Evolutionary conservation across 169 alveolate species (phyloP).

Genomic region (Eimeria zaria): DNA sequence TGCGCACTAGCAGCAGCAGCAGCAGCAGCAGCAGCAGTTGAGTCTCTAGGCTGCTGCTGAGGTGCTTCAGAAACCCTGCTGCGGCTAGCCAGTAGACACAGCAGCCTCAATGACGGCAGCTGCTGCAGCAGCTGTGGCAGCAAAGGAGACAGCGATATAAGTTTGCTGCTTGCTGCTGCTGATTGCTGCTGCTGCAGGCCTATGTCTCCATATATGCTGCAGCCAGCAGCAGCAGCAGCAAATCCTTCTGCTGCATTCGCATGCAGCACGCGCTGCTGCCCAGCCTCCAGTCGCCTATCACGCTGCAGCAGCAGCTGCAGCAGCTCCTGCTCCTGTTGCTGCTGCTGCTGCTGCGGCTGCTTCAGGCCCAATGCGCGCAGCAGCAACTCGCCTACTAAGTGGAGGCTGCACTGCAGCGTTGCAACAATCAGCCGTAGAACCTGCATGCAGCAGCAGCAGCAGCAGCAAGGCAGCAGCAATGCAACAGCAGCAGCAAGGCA

Average conservation of each 20-base stretch:
- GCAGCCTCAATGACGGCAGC: slow-evolving; percentile 24
- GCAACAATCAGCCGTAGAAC: slow-evolving; percentile 27
- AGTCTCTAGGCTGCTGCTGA: not conserved
- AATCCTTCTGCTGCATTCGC: slow-evolving; percentile 58
- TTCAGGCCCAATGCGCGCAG: slow-evolving; percentile 56
- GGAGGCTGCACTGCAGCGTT: slow-evolving; percentile 60
- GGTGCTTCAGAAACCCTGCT: not conserved
- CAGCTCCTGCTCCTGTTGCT: slow-evolving; percentile 24
- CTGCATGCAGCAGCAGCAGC: slow-evolving; percentile 37
- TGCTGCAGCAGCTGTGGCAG: slow-evolving; percentile 19
- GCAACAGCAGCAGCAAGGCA: not conserved
- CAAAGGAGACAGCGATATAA: not conserved
- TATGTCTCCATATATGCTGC: not conserved
- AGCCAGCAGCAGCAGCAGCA: slow-evolving; percentile 57
- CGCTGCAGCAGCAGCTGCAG: slow-evolving; percentile 53
- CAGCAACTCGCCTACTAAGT: slow-evolving; percentile 41
- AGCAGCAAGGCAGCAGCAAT: slow-evolving; percentile 10
- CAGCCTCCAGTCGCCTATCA: not conserved
- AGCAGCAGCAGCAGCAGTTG: slow-evolving; percentile 34
- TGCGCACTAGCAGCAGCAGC: slow-evolving; percentile 28
- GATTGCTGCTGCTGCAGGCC: slow-evolving; percentile 49
- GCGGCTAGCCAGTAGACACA: slow-evolving; percentile 49
- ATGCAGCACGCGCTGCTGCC: slow-evolving; percentile 34
- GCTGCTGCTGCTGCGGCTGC: slow-evolving; percentile 60
- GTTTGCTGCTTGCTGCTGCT: slow-evolving; percentile 40